Conservation (phyloP, 2,329 filamentous ascomycete species). For the Blumeria graminis region DNA sequence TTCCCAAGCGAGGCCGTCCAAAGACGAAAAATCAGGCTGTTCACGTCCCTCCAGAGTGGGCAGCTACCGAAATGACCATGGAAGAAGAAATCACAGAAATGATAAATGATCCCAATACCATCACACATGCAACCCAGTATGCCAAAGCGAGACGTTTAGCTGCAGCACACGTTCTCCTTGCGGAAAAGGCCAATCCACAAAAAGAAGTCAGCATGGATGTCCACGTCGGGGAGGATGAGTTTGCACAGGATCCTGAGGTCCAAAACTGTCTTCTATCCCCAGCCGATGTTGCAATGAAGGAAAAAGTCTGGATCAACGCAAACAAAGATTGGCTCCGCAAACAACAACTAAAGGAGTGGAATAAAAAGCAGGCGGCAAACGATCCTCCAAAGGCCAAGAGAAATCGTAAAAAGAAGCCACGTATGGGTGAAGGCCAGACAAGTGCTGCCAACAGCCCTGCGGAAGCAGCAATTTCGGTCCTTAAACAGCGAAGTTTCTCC, state of each 20-base stretch:
- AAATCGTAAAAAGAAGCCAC: slow-evolving; percentile 27
- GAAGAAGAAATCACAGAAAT: slow-evolving; percentile 48
- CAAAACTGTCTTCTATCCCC: slow-evolving; percentile 50
- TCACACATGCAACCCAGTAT: slow-evolving; percentile 31
- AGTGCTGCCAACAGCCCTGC: slow-evolving; percentile 41
- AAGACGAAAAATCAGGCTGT: slow-evolving; percentile 13
- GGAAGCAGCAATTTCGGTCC: slow-evolving; percentile 42
- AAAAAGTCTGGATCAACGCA: slow-evolving; percentile 79
- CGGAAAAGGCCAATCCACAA: slow-evolving; percentile 23
- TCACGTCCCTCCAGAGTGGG: slow-evolving; percentile 27
- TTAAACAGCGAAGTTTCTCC: slow-evolving; percentile 43
- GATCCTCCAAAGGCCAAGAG: slow-evolving; percentile 31
- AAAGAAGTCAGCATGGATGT: slow-evolving; percentile 31
- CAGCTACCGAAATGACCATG: slow-evolving; percentile 34
- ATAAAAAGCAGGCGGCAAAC: slow-evolving; percentile 36
- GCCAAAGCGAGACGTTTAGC: slow-evolving; percentile 32
- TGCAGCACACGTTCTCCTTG: slow-evolving; percentile 27
- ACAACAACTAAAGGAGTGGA: slow-evolving; percentile 38
- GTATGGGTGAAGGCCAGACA: slow-evolving; percentile 39
- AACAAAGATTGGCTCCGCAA: slow-evolving; percentile 84
- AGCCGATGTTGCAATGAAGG: slow-evolving; percentile 58
- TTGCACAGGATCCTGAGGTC: slow-evolving; percentile 76
- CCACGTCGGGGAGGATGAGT: slow-evolving; percentile 57
- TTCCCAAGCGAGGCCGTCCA: background rate
- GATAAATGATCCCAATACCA: slow-evolving; percentile 35